Conservation (phyloP, 2,329 filamentous ascomycete species). For the Zymoseptoria pseudotritici region DNA sequence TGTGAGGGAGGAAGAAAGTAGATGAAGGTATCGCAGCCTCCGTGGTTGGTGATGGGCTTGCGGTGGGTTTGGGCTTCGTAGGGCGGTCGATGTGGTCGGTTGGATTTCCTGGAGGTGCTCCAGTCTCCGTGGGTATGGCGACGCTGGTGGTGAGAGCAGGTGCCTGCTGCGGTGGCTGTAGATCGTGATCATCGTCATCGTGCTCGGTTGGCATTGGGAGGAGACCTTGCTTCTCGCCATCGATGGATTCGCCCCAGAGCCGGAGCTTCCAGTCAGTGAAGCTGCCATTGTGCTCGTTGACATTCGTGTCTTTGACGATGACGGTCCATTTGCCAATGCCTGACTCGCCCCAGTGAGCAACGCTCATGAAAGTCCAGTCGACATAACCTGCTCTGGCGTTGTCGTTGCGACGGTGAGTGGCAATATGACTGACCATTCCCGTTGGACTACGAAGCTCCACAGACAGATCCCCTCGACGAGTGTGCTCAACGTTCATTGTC, state of each 20-base stretch:
- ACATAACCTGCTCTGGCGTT: constrained; percentile 62
- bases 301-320: constrained; percentile 73
- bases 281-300: constrained; percentile 68
- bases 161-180: constrained; percentile 46
- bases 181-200: constrained; percentile 77
- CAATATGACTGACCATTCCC: constrained; percentile 75
- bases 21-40: constrained; percentile 30
- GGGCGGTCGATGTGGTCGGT: constrained; percentile 46
- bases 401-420: constrained; percentile 66
- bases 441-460: constrained; percentile 83
- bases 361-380: constrained; percentile 99
- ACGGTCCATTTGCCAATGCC: constrained; percentile 88
- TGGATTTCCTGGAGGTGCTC: constrained; percentile 37
- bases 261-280: constrained; percentile 92
- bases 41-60: constrained; percentile 26
- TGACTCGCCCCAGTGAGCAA: constrained; percentile 90
- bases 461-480: constrained; percentile 79
- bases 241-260: constrained; percentile 84
- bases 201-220: constrained; percentile 76
- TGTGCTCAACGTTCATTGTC: constrained; percentile 92
- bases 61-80: constrained; percentile 41
- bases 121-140: constrained; percentile 40
- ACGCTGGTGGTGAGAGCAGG: constrained; percentile 55
- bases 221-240: constrained; percentile 62
- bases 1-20: constrained; percentile 64